These are phyloP conservation scores for Trichosanthes cucumerina DNA, from an alignment of 306 rosid species.

Conservation along the genomic window DNA sequence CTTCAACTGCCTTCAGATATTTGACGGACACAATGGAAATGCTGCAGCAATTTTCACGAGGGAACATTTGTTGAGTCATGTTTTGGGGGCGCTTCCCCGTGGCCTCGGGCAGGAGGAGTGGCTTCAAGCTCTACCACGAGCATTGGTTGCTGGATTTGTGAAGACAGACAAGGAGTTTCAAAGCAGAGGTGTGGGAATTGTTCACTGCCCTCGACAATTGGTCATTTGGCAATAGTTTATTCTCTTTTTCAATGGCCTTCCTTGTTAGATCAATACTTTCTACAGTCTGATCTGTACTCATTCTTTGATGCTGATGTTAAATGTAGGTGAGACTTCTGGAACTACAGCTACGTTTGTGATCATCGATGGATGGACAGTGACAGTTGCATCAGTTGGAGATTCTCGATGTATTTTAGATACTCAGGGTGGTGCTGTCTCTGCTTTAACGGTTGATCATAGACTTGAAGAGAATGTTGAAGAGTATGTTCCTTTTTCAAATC, in stretches of 20 bases:
- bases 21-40: constrained; percentile 98
- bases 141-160: constrained; percentile 93
- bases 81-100: constrained; percentile 74
- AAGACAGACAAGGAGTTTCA: constrained; percentile 96
- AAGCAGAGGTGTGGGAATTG: constrained; percentile 46
- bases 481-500: constrained; percentile 26
- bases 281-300: not conserved
- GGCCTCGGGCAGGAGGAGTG: constrained; percentile 89
- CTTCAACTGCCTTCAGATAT: constrained; percentile 40
- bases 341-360: constrained; percentile 91
- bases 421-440: constrained; percentile 72
- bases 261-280: not conserved
- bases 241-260: not conserved
- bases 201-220: not conserved
- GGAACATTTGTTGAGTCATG: constrained; percentile 82
- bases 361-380: constrained; percentile 95
- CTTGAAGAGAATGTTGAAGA: constrained; percentile 93
- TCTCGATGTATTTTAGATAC: constrained; percentile 91
- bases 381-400: constrained; percentile 97
- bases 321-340: constrained; percentile 89
- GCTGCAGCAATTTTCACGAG: constrained; percentile 81
- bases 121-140: constrained; percentile 93
- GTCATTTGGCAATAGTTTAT: not conserved
- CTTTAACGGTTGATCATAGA: constrained; percentile 88
- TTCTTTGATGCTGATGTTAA: not conserved